These are phyloP conservation scores for Boletus reticuloceps DNA, from an alignment of 768 basidiomycete species.

Conservation along the genomic window DNA sequence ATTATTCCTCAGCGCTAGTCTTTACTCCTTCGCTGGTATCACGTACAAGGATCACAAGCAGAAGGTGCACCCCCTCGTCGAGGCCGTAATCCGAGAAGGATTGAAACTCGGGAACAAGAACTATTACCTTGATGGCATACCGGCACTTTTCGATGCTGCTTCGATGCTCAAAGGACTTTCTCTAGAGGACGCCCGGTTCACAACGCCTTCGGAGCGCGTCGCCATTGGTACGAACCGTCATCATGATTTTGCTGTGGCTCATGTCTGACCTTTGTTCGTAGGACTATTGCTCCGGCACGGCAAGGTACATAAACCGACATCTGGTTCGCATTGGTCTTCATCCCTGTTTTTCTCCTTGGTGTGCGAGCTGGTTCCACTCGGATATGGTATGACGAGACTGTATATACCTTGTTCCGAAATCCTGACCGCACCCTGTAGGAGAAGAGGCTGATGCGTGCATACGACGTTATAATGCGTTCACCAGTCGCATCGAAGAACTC, in stretches of 20 bases:
- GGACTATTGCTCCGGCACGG: slow-evolving; percentile 70
- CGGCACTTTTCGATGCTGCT: slow-evolving; percentile 57
- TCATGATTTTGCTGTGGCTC: neutral
- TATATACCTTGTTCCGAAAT: neutral
- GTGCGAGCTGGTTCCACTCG: slow-evolving; percentile 61
- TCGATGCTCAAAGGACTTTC: slow-evolving; percentile 35
- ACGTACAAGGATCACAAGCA: slow-evolving; percentile 65
- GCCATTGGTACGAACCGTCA: slow-evolving; percentile 47
- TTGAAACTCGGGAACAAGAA: slow-evolving; percentile 80
- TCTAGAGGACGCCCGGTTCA: slow-evolving; percentile 34
- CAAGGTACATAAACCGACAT: slow-evolving; percentile 57
- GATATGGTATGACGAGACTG: slow-evolving; percentile 35
- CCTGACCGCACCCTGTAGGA: slow-evolving; percentile 30
- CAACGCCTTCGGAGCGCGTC: slow-evolving; percentile 47
- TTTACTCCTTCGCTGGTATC: slow-evolving; percentile 67
- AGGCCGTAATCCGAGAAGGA: slow-evolving; percentile 76
- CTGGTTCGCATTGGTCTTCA: slow-evolving; percentile 66
- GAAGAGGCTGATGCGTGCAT: slow-evolving; percentile 48
- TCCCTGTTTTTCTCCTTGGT: slow-evolving; percentile 75
- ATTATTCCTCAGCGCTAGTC: slow-evolving; percentile 74
- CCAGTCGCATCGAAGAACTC: slow-evolving; percentile 56
- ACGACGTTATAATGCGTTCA: slow-evolving; percentile 63
- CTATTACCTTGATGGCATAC: slow-evolving; percentile 75
- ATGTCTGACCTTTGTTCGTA: slow-evolving; percentile 19
- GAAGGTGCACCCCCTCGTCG: slow-evolving; percentile 54